Percentiles rank a stretch among this genome's conserved stretches.
These are phyloP conservation scores for Corylus heterophylla DNA, from an alignment of 306 rosid species.

Conservation along the genomic window DNA sequence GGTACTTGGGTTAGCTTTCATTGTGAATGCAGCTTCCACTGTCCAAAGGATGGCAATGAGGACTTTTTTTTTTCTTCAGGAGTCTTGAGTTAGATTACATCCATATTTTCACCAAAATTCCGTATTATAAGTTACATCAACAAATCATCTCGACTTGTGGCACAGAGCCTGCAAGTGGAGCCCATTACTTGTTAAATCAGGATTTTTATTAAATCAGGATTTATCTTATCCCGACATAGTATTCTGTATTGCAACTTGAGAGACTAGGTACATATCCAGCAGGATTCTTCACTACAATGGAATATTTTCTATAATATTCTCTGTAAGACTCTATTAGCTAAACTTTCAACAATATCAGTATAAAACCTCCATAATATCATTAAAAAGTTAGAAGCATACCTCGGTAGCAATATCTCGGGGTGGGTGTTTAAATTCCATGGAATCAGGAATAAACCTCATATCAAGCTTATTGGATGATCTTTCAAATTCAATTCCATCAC, in stretches of 20 bases:
- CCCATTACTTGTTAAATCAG: not conserved
- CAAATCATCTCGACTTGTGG: not conserved
- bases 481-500: slow-evolving; percentile 77
- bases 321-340: not conserved
- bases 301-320: not conserved
- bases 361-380: not conserved
- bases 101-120: not conserved
- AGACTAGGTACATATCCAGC: not conserved
- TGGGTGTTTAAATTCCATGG: slow-evolving; percentile 69
- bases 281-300: not conserved
- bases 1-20: not conserved
- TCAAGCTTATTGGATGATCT: slow-evolving; percentile 82
- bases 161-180: not conserved
- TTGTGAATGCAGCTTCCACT: not conserved
- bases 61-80: not conserved
- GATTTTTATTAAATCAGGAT: not conserved
- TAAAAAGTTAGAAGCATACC: slow-evolving; percentile 42
- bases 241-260: not conserved
- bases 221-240: not conserved
- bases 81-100: not conserved
- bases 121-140: not conserved
- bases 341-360: not conserved
- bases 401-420: slow-evolving; percentile 75
- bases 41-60: not conserved
- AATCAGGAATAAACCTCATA: slow-evolving; percentile 88